These are phyloP conservation scores for Musa balbisiana DNA, from an alignment of 202 grass and related monocot species.

Conservation along the genomic window DNA sequence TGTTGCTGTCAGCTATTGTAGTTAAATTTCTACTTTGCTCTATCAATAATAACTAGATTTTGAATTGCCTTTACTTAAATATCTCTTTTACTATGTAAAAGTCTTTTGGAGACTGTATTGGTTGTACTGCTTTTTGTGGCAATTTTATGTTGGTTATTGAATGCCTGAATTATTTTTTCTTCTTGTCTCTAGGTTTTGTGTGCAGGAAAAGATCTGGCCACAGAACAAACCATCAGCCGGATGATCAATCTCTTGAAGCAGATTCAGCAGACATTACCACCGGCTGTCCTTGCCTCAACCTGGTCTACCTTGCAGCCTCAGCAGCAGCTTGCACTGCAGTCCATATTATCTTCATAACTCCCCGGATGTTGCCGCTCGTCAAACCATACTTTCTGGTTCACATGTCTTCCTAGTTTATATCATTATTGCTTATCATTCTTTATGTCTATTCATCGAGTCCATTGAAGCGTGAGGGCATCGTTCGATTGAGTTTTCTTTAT, in stretches of 20 bases:
- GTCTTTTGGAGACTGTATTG: background rate
- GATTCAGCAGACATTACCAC: conserved; percentile 55
- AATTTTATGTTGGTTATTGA: background rate
- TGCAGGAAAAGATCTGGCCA: conserved; percentile 63
- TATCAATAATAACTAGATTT: no score
- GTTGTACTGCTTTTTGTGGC: background rate
- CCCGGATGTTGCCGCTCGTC: background rate
- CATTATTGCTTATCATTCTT: conserved; percentile 12
- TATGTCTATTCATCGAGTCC: conserved; percentile 8
- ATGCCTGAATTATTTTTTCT: background rate
- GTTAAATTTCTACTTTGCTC: no score
- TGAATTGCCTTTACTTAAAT: no score
- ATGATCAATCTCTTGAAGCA: conserved; percentile 65
- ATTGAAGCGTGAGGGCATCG: background rate
- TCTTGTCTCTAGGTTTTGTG: conserved; percentile 48
- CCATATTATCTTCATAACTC: conserved; percentile 45
- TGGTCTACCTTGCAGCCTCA: conserved; percentile 70
- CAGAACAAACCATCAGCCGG: conserved; percentile 47
- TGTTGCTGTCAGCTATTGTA: no score
- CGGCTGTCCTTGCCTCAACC: conserved; percentile 56
- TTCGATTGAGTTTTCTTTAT: background rate
- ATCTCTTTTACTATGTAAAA: background rate
- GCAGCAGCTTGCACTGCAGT: conserved; percentile 52
- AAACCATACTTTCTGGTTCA: background rate
- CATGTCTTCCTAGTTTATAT: background rate